phyloP scores from a whole-genome alignment of 192 early-diverging fungal species.

The Rhizophagus prolifer region DNA sequence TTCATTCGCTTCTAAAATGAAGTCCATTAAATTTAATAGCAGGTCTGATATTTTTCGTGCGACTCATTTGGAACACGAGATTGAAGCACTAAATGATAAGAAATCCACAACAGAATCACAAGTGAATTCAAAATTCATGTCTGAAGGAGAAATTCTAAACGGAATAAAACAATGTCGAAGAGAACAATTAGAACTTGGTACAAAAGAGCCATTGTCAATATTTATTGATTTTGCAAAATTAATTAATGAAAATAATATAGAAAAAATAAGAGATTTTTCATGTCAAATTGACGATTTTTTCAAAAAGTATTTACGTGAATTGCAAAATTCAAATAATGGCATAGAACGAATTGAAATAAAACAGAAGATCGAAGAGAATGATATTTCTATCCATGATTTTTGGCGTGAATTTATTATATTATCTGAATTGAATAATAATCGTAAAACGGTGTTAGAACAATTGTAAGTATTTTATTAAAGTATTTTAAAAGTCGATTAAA shows the following conservation, averaged over 20 bases:
- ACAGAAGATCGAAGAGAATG: background rate
- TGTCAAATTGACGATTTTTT: background rate
- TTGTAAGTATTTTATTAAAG: background rate
- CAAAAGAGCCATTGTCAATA: background rate
- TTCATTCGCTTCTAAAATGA: background rate
- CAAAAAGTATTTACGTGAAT: background rate
- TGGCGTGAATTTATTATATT: conserved; percentile 14
- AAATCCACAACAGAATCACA: background rate
- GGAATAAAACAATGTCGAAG: background rate
- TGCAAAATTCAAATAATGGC: background rate
- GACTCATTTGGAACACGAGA: background rate
- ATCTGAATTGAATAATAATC: background rate
- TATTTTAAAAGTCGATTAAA: too few relatives aligned
- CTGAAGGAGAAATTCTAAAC: background rate
- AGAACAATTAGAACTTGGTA: background rate
- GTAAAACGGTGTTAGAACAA: background rate
- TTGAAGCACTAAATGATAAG: conserved; percentile 4
- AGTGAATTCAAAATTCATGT: background rate
- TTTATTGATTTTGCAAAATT: background rate
- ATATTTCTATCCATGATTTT: conserved; percentile 16
- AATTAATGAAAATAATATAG: conserved; percentile 8
- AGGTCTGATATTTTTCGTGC: background rate
- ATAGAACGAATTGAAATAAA: background rate
- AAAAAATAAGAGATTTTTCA: background rate
- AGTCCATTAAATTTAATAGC: background rate